Base-by-base conservation (phyloP, 208 protist genomes). In the Leishmania arabica region DNA sequence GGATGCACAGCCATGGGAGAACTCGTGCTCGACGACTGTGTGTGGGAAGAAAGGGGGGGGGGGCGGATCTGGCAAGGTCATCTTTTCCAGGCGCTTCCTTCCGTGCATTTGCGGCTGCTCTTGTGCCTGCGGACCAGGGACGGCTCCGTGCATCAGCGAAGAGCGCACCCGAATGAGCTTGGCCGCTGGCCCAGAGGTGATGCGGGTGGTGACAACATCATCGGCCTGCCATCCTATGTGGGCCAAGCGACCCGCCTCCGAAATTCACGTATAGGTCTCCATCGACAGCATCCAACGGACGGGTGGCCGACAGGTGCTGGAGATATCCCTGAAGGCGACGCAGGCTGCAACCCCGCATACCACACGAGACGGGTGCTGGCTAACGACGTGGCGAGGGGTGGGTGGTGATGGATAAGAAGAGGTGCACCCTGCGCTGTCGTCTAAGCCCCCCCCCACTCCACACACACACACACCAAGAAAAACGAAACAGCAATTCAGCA, bases 11-110 rank as follows among this genome's bases (percentile, higher is more conserved):
- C 53, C 79, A 24, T 76, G 70, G 70, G 17, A 54, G 21, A 31
- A 9, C 13, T 24, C n/a, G 84, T 80, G 17, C 54, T 81, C 27
- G 74, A n/a, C 11, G 84, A 81, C n/a, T 78, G 78, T n/a, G 79
- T 68, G 47, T 78, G 78, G 19, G 75, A n/a, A n/a, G 60, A 1
- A 62, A 3, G 3, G 0, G 13, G 15, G 51, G 15, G 51, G 49
- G 84, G 45, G 77, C 70, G 11, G 84, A 84, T 69, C 49, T 81
- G 54, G 79, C 84, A 15, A 78, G 68, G 31, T 75, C 68, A 6
- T 84, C 80, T 27, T 21, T 87, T 84, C n/a, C 84, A 81, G 79
- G 62, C 79, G 31, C 34, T n/a, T 11, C 40, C 81, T 64, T 68
- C 66, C 8, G 19, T 34, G 45, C 40, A 31, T 17, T 27, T 79